A percentile compares a stretch with the other conserved stretches of the same genome.
Evolutionary conservation across 306 rosid species (phyloP).

Genomic region (Vicia faba): DNA sequence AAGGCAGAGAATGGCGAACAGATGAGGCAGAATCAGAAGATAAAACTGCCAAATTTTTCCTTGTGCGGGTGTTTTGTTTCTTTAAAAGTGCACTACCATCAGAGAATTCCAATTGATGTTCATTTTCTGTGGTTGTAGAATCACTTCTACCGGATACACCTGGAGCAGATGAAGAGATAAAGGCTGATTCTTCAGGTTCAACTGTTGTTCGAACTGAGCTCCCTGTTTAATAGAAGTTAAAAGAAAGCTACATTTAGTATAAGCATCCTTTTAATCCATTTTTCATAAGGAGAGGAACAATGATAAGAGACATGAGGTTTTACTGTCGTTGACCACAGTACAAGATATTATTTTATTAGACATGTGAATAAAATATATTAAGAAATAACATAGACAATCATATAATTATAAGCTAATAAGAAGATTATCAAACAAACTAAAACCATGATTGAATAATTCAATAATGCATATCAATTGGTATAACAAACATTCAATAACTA

Average conservation of each 20-base stretch:
- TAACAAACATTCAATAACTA: background rate
- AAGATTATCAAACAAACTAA: background rate
- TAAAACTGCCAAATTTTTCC: constrained; percentile 33
- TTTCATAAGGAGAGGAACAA: background rate
- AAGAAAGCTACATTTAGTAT: constrained; percentile 17
- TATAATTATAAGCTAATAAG: background rate
- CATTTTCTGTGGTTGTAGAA: constrained; percentile 48
- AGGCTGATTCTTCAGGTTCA: constrained; percentile 58
- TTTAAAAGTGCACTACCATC: constrained; percentile 42
- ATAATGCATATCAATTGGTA: background rate
- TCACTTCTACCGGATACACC: constrained; percentile 57
- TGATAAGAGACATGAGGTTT: background rate
- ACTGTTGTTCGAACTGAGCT: constrained; percentile 31
- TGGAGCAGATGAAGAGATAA: constrained; percentile 72
- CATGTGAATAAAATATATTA: background rate
- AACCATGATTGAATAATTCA: constrained; percentile 1
- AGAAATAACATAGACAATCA: background rate
- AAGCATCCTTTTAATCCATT: constrained; percentile 29
- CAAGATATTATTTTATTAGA: constrained; percentile 4
- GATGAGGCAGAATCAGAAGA: constrained; percentile 63
- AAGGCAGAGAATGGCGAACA: constrained; percentile 69
- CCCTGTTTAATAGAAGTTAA: constrained; percentile 48
- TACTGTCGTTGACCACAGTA: background rate
- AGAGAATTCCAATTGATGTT: constrained; percentile 42
- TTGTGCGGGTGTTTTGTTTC: constrained; percentile 48